Evolutionary conservation across 768 basidiomycete species (phyloP), one percentile per base, ranked within the genome.

Genomic region (Xerocomus potaroensis): DNA sequence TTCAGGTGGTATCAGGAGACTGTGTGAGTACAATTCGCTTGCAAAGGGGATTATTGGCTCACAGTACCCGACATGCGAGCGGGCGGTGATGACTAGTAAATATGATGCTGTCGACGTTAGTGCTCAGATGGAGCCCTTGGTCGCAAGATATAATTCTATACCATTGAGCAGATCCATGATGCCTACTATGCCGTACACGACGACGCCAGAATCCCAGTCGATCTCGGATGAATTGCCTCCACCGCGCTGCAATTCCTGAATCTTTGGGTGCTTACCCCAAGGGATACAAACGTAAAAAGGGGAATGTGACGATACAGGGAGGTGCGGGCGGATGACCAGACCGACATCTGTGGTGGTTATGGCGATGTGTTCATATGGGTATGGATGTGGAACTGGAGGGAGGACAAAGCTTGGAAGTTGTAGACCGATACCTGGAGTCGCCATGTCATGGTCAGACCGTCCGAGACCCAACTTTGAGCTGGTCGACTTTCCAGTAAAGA

Each of bases 161-260:
- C 89, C 78, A 58, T 83, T 76, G 60, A 82, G 87, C 19, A 92
- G 66, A 50, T 82, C 80, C 50, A 92, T 59, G 15, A 87, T 69
- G 14, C 89, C 89, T 35, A 91, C 69, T 52, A 92, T 79, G 11
- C 89, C 90, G 63, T 88, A 84, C 10, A 89, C 74, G 35, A 87
- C 64, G 32, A 78, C 76, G 47, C 72, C 64, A 15, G 75, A 72
- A 8, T 68, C 62, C 84, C 87, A 87, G 59, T 80, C 72, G 16
- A 67, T 53, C 12, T n/a, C n/a, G n/a, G 60, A 64, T 8, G 69
- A 62, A 21, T 56, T 57, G n/a, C 62, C 69, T 26, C 50, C 60
- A 32, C 65, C 60, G 33, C 54, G 58, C 16, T 64, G 61, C 23
- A 82, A 48, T 57, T 82, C 79, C 57, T 81, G 78, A 9, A 87